Percentiles rank a stretch among this genome's conserved stretches.
Conservation (phyloP, 345 rosid species). For the Rhodamnia argentea region DNA sequence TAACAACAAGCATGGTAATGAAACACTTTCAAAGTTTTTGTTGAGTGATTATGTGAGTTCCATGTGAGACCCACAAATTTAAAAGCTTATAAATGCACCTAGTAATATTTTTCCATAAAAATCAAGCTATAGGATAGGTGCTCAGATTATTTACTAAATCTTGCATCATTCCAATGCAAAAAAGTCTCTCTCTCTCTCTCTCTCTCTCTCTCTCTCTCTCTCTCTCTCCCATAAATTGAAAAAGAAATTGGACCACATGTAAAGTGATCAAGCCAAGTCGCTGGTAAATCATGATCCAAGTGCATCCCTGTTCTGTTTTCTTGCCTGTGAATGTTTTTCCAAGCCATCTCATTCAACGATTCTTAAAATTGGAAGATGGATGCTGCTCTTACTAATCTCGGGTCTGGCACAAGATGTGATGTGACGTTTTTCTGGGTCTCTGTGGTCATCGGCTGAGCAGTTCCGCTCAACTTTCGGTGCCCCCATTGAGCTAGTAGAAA, state of each 20-base stretch:
- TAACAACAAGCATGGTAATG: not conserved
- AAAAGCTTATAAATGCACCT: not conserved
- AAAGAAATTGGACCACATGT: not conserved
- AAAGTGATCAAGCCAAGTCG: not conserved
- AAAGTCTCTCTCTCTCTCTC: not conserved
- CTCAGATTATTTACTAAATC: not conserved
- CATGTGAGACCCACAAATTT: not conserved
- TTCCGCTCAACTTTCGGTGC: not conserved
- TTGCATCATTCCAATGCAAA: not conserved
- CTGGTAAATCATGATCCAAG: not conserved
- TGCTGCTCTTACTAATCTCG: not conserved
- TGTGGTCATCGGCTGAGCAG: not conserved
- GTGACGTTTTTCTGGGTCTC: not conserved
- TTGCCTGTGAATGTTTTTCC: not conserved
- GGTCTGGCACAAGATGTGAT: not conserved
- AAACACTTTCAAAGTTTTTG: not conserved
- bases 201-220: too few relatives aligned
- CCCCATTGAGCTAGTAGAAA: not conserved
- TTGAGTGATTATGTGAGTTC: not conserved
- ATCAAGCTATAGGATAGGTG: not conserved
- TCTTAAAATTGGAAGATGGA: not conserved
- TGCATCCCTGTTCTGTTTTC: not conserved
- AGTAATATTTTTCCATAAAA: not conserved
- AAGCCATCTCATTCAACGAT: not conserved
- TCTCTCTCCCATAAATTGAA: not conserved